phyloP scores from a whole-genome alignment of 768 basidiomycete species.

The Galerina marginata region DNA sequence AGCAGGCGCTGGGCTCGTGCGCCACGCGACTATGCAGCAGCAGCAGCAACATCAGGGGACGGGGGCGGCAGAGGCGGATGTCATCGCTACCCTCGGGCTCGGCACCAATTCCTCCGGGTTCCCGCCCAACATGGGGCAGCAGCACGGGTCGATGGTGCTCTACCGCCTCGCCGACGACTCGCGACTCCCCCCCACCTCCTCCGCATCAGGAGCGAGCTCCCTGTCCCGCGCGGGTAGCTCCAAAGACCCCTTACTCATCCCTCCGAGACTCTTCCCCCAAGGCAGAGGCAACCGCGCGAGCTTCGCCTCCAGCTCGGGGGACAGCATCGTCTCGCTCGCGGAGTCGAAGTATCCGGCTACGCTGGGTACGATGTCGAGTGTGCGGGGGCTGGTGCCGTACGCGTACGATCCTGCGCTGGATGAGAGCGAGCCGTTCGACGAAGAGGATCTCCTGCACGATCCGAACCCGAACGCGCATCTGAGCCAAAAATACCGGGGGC shows the following conservation, averaged over 20 bases:
- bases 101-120: slow-evolving; percentile 15
- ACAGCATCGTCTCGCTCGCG: slow-evolving; percentile 56
- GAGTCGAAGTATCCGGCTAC: slow-evolving; percentile 70
- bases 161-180: slow-evolving; percentile 60
- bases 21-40: not conserved
- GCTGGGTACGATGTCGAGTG: slow-evolving; percentile 11
- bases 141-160: slow-evolving; percentile 55
- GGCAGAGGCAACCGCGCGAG: slow-evolving; percentile 31
- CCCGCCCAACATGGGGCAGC: slow-evolving; percentile 8
- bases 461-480: slow-evolving; percentile 39
- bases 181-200: slow-evolving; percentile 10
- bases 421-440: slow-evolving; percentile 59
- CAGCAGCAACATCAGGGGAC: too few species aligned
- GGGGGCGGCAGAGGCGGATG: slow-evolving; percentile 10
- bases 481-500: not conserved
- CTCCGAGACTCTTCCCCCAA: slow-evolving; percentile 28
- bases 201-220: not conserved
- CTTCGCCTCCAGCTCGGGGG: slow-evolving; percentile 38
- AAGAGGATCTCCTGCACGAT: slow-evolving; percentile 81
- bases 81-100: slow-evolving; percentile 17
- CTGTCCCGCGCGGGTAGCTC: slow-evolving; percentile 9
- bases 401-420: slow-evolving; percentile 72
- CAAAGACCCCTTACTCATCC: slow-evolving; percentile 39
- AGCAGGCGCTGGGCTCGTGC: not conserved
- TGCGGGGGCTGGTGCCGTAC: slow-evolving; percentile 63